Evolutionary conservation across 208 protist genomes (phyloP).

Genomic region (Acanthamoeba quina): DNA sequence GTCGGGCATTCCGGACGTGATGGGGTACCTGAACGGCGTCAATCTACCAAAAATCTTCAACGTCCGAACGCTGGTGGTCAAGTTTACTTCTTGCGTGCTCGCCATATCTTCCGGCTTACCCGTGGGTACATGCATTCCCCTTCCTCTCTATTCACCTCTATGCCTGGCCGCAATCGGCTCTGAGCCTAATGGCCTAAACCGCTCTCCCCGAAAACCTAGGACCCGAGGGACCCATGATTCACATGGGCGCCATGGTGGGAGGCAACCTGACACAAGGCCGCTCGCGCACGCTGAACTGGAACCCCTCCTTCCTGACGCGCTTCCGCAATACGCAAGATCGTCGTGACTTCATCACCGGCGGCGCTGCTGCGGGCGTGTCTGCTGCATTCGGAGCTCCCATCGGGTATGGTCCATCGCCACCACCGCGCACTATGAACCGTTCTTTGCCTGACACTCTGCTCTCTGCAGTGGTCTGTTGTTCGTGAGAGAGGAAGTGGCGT

Average conservation of each 20-base stretch:
- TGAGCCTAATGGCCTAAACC: too few relatives aligned
- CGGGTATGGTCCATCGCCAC: conserved; percentile 78
- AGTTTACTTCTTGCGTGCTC: conserved; percentile 92
- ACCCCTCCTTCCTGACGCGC: conserved; percentile 46
- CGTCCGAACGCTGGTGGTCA: conserved; percentile 90
- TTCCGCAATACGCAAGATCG: conserved; percentile 75
- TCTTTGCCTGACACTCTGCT: neutral
- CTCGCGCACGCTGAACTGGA: conserved; percentile 91
- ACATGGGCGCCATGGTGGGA: conserved; percentile 95
- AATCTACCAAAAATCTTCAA: conserved; percentile 93
- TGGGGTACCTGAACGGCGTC: conserved; percentile 95
- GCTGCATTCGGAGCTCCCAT: conserved; percentile 97
- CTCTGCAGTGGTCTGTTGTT: conserved; percentile 93
- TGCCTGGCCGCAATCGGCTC: neutral
- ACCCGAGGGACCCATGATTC: conserved; percentile 96
- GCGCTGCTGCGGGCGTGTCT: conserved; percentile 96
- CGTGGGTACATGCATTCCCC: conserved; percentile 83
- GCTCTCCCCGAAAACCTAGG: conserved; percentile 55
- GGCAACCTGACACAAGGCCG: conserved; percentile 95
- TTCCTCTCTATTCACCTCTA: too few relatives aligned
- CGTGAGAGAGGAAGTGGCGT: conserved; percentile 95
- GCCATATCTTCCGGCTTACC: conserved; percentile 94
- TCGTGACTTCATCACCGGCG: conserved; percentile 54
- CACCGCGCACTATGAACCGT: too few relatives aligned
- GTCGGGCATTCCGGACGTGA: conserved; percentile 90